Base-by-base conservation (phyloP, 495 filamentous ascomycete genomes). In the Podospora pseudocomata region DNA sequence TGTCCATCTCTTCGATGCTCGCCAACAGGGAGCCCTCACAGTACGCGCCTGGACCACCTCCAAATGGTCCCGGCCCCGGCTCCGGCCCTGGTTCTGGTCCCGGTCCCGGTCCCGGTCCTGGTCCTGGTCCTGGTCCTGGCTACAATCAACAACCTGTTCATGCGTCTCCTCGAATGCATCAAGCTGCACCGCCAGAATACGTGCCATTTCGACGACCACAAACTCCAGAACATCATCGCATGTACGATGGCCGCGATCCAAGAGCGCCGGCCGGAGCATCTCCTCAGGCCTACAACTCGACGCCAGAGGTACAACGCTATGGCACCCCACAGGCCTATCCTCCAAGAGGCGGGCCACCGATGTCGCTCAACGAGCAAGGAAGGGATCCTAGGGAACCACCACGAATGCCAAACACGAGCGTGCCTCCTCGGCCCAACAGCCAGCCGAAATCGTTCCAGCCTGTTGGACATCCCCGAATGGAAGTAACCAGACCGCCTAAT, bases 1-100 rank as follows among this genome's bases (percentile, higher is more conserved):
- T 99, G 95, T 96, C 95, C 23, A 99, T 99, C 73, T 95, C 92
- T 9, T 92, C 95, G 23, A 92, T 99, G 85, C 86, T 99, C 23
- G 89, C 90, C 59, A 69, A 77, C 58, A 82, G 86, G 63, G 86
- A 91, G 69, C 76, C 79, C 27, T 77, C 83, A 9, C 84, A 86
- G 34, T 89, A 89, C 69, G 83, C 83, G 60, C 84, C 82, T 57
- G 79, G 80, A 16, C 76, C 82, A 26, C 82, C 87, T 53, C 84
- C 87, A 15, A 78, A 80, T 61, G 83, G 5, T 58, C 55, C 55
- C 6, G 55, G 84, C 3, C 70, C 84, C 75, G 70, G 77, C 61
- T 73, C 83, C 34, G 56, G 56, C 5, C 2, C 56, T 13, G 55
- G 39, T 3, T 69, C 84, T 74, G 70, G 77, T 60, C 74, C 83